Percentiles rank a stretch among this genome's conserved stretches.
These are phyloP conservation scores for Calonectria hawksworthii DNA, from an alignment of 2,329 filamentous ascomycete species.

Conservation along the genomic window DNA sequence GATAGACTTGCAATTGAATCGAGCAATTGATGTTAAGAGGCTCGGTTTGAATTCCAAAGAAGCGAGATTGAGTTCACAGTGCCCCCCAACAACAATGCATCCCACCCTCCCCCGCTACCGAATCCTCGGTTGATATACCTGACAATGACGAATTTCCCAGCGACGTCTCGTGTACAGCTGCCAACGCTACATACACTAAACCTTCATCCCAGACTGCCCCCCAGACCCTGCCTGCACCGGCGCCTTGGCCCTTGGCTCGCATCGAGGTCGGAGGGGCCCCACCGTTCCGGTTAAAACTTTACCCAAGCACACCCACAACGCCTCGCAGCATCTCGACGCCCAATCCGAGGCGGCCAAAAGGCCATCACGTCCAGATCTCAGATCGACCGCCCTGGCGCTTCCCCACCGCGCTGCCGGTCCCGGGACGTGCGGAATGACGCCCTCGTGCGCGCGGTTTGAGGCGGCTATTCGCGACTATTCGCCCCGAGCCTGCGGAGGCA, in stretches of 20 bases:
- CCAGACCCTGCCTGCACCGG: background rate
- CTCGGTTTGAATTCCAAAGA: background rate
- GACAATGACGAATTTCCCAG: background rate
- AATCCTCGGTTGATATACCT: slow-evolving; percentile 10
- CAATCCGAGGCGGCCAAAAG: background rate
- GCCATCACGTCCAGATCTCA: slow-evolving; percentile 19
- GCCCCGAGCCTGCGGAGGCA: slow-evolving; percentile 26
- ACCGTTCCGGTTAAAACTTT: slow-evolving; percentile 44
- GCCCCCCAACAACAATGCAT: background rate
- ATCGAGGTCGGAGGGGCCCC: background rate
- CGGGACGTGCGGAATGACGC: slow-evolving; percentile 31
- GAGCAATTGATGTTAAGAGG: background rate
- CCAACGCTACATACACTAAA: slow-evolving; percentile 15
- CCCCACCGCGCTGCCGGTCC: slow-evolving; percentile 40
- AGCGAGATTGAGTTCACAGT: background rate
- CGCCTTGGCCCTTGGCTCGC: background rate
- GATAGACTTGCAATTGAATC: background rate
- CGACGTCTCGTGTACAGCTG: background rate
- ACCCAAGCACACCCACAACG: slow-evolving; percentile 26
- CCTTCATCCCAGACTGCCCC: slow-evolving; percentile 12
- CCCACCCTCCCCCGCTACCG: background rate
- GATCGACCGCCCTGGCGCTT: slow-evolving; percentile 8
- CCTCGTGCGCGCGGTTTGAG: slow-evolving; percentile 26
- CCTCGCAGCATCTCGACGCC: background rate
- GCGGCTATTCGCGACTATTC: slow-evolving; percentile 33